Base-by-base conservation (phyloP, 306 rosid genomes). In the Fragaria nilgerrensis region DNA sequence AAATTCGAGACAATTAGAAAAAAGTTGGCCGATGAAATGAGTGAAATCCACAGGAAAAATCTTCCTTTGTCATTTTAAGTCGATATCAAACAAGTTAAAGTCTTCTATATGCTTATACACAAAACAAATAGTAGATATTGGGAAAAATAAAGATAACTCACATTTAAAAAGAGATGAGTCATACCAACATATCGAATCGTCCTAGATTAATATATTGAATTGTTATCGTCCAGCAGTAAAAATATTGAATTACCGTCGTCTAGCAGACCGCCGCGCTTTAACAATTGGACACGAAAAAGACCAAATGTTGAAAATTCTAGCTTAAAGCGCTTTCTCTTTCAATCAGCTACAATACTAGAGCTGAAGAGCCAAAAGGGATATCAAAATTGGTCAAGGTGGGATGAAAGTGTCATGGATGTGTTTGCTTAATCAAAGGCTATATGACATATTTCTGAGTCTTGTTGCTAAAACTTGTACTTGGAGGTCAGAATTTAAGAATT, bases 221-320 rank as follows among this genome's bases (percentile, higher is more conserved):
- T 29, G 32, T 29, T 9, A 9, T 16, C 9, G 2, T 49, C 55
- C n/a, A 5, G 7, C 2, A 50, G 56, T 10, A 20, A 29, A 10
- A 55, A 1, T 55, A 22, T n/a, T n/a, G 13, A 55, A 55, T 52
- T 9, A 2, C 2, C 2, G n/a, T 19, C 23, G 11, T 20, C 23
- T 16, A 20, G 4, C 4, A 53, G 6, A 1, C 3, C 27, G 2
- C 61, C 13, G 0, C 1, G 5, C 27, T 1, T 2, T 5, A 0
- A 55, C 23, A n/a, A 55, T 17, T 9, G 3, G 1, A 16, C 56
- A 17, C 32, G 5, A 1, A 49, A 16, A 49, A 49, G 20, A 49
- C 16, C 1, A 16, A 14, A 16, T 50, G 14, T n/a, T 55, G 9
- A n/a, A 55, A 55, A 11, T n/a, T n/a, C 27, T 8, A 55, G 27